Conservation (phyloP, 352 stramenopile species). For the Elongisporangium anandrum region DNA sequence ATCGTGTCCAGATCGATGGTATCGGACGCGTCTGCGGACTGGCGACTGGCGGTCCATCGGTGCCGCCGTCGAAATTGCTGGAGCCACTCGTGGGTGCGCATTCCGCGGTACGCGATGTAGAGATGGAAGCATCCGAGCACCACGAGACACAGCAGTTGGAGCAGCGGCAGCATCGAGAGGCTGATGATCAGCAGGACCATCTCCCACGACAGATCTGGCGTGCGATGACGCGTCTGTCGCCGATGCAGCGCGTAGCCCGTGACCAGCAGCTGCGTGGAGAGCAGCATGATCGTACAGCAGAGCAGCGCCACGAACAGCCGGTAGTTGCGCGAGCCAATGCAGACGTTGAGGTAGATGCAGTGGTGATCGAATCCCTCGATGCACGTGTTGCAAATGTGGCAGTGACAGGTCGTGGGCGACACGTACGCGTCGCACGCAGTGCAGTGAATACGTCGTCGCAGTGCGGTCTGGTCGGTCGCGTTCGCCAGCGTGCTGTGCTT, state of each 20-base stretch:
- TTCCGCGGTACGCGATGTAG: constrained; percentile 44
- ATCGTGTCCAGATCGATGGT: not conserved
- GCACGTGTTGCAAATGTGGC: constrained; percentile 93
- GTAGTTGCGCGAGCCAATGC: constrained; percentile 81
- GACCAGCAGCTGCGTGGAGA: constrained; percentile 51
- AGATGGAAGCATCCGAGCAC: constrained; percentile 57
- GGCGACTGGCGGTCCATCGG: not conserved
- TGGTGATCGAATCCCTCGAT: constrained; percentile 94
- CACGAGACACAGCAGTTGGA: constrained; percentile 57
- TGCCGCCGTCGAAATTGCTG: constrained; percentile 15
- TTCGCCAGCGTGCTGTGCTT: constrained; percentile 8
- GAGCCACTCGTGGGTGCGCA: constrained; percentile 61
- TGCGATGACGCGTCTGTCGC: constrained; percentile 2
- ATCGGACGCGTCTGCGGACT: not conserved
- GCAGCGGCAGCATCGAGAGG: constrained; percentile 36
- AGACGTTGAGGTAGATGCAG: constrained; percentile 94
- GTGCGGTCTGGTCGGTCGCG: not conserved
- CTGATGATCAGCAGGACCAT: constrained; percentile 15
- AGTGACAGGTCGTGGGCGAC: constrained; percentile 65
- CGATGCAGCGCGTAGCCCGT: constrained; percentile 34
- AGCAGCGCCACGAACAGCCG: constrained; percentile 55
- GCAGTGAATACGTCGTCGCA: constrained; percentile 18
- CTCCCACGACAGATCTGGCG: not conserved
- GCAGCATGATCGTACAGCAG: constrained; percentile 45
- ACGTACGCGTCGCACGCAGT: constrained; percentile 39